phyloP scores from a whole-genome alignment of 1,284 basidiomycete genomes.

The Pseudozyma hubeiensis region DNA sequence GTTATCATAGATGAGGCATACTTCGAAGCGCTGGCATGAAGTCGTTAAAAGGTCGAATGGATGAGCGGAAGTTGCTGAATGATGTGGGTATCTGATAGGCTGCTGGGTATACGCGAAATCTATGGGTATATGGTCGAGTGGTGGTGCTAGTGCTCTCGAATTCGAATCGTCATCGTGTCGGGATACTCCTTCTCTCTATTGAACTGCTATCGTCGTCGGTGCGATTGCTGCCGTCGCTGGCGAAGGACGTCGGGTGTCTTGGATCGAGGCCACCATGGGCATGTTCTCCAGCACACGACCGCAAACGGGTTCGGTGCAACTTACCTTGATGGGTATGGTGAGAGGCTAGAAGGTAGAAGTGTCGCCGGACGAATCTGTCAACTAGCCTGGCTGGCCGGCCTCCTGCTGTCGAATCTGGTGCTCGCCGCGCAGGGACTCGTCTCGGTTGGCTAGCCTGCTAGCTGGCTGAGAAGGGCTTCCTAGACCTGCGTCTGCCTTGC shows the following conservation, averaged over 20 bases:
- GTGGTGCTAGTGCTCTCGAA: constrained; percentile 1
- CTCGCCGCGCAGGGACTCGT: too few species aligned
- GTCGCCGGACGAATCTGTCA: constrained; percentile 10
- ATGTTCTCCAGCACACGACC: constrained; percentile 42
- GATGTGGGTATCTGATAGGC: too few species aligned
- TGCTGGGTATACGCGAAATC: not conserved
- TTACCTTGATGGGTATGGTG: constrained; percentile 55
- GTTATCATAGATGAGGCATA: too few species aligned
- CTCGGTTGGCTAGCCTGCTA: too few species aligned
- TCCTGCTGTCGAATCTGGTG: not conserved
- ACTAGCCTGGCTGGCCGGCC: constrained; percentile 6
- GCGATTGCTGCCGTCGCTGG: constrained; percentile 18
- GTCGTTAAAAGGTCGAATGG: too few species aligned
- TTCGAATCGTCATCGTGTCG: constrained; percentile 36
- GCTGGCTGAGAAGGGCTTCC: too few species aligned
- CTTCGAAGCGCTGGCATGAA: too few species aligned
- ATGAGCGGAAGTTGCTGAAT: too few species aligned
- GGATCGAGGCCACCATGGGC: constrained; percentile 47
- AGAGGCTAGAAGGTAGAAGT: constrained; percentile 23
- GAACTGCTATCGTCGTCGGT: constrained; percentile 1
- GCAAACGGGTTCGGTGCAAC: constrained; percentile 43
- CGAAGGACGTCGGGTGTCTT: constrained; percentile 24
- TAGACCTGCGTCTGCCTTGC: too few species aligned
- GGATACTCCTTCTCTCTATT: constrained; percentile 21
- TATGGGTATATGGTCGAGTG: not conserved